phyloP scores from a whole-genome alignment of 1,284 basidiomycete genomes.

The Lentinula novae-zelandiae region DNA sequence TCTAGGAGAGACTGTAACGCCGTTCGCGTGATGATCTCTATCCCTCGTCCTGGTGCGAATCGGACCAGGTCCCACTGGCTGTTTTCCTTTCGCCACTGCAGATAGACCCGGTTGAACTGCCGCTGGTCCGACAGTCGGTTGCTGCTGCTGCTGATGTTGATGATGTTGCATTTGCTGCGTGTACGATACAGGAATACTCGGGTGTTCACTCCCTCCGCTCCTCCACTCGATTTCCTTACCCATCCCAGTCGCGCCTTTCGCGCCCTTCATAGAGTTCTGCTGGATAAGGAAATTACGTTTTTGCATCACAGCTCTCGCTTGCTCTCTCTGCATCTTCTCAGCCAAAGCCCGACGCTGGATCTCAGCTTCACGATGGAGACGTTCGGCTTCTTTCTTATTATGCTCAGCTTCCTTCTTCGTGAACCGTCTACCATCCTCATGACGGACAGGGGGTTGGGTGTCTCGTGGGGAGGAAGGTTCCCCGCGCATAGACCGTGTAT shows the following conservation, averaged over 20 bases:
- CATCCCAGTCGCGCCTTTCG: neutral
- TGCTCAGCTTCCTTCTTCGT: conserved; percentile 84
- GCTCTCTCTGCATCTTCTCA: conserved; percentile 73
- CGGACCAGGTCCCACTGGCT: neutral
- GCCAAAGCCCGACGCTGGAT: conserved; percentile 80
- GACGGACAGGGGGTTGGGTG: conserved; percentile 40
- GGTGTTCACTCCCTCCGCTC: neutral
- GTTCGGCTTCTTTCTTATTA: conserved; percentile 19
- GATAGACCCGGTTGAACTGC: conserved; percentile 11
- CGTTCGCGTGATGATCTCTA: neutral
- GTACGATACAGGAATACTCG: neutral
- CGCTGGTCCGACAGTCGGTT: conserved; percentile 17
- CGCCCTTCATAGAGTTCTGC: conserved; percentile 18
- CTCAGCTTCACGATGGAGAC: conserved; percentile 82
- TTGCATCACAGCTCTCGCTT: conserved; percentile 92
- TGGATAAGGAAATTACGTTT: conserved; percentile 80
- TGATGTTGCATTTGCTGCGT: conserved; percentile 25
- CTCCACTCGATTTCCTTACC: conserved; percentile 45
- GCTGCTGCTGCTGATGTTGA: conserved; percentile 25
- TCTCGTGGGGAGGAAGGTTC: conserved; percentile 44
- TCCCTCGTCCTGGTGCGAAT: neutral
- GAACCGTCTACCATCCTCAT: conserved; percentile 58
- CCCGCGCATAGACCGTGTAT: conserved; percentile 51
- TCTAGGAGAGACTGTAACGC: neutral
- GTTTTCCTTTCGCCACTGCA: conserved; percentile 45